These are phyloP conservation scores for Solanum chaucha DNA, from an alignment of 257 asterid genomes.

Conservation along the genomic window DNA sequence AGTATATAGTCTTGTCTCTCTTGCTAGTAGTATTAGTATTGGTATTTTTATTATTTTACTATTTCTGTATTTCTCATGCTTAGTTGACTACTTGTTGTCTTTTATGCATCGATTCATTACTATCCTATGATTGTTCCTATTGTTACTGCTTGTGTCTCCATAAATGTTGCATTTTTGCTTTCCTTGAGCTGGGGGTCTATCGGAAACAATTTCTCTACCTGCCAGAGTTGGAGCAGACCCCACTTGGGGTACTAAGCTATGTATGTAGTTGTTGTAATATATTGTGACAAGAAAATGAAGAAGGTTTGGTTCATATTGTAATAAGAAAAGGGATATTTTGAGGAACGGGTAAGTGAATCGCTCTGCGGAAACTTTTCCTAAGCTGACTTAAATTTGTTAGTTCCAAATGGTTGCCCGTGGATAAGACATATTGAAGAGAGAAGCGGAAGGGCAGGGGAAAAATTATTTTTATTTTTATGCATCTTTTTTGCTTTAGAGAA, in stretches of 20 bases:
- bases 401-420: neutral
- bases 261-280: neutral
- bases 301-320: neutral
- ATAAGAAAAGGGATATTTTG: neutral
- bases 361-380: neutral
- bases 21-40: neutral
- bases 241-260: neutral
- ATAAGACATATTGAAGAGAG: neutral
- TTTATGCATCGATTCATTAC: neutral
- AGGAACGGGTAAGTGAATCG: neutral
- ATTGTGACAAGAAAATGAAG: neutral
- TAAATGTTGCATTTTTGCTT: neutral
- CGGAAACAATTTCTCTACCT: neutral
- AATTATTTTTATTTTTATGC: neutral
- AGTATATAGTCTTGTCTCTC: neutral
- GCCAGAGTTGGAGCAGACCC: neutral
- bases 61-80: neutral
- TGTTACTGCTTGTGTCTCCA: neutral
- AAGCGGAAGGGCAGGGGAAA: neutral
- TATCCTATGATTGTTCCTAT: neutral
- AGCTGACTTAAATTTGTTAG: neutral
- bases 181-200: neutral
- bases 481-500: neutral
- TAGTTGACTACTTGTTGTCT: neutral
- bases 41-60: neutral